Evolutionary conservation across 768 basidiomycete species (phyloP).

Genomic region (Podaxis sp.): DNA sequence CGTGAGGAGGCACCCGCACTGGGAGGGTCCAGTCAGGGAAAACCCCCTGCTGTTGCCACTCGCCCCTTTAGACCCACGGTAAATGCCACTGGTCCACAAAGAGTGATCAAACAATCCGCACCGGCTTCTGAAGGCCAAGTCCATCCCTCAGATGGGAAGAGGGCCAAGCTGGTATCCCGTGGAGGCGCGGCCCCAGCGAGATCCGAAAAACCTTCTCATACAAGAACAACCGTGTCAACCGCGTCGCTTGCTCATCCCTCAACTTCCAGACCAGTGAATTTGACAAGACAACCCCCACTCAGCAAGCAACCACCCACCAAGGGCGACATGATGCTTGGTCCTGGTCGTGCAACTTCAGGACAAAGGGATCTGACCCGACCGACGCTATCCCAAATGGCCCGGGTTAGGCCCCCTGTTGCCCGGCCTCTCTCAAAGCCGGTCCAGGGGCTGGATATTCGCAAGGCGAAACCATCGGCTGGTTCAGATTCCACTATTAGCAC

Average conservation of each 20-base stretch:
- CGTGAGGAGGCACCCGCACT: neutral
- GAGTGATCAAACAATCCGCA: constrained; percentile 4
- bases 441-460: constrained; percentile 12
- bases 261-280: neutral
- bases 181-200: neutral
- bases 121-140: neutral
- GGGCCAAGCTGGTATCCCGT: neutral
- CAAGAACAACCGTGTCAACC: neutral
- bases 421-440: constrained; percentile 13
- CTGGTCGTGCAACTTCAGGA: neutral
- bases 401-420: constrained; percentile 20
- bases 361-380: constrained; percentile 22
- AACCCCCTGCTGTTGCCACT: neutral
- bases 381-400: constrained; percentile 27
- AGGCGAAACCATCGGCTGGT: neutral
- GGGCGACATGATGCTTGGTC: neutral
- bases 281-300: neutral
- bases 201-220: neutral
- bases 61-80: neutral
- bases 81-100: constrained; percentile 2
- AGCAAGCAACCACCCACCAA: neutral
- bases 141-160: neutral
- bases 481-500: neutral
- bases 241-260: neutral
- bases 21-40: neutral